Evolutionary conservation across 1,284 basidiomycete genomes (phyloP).

Genomic region (Phellopilus nigrolimitatus): DNA sequence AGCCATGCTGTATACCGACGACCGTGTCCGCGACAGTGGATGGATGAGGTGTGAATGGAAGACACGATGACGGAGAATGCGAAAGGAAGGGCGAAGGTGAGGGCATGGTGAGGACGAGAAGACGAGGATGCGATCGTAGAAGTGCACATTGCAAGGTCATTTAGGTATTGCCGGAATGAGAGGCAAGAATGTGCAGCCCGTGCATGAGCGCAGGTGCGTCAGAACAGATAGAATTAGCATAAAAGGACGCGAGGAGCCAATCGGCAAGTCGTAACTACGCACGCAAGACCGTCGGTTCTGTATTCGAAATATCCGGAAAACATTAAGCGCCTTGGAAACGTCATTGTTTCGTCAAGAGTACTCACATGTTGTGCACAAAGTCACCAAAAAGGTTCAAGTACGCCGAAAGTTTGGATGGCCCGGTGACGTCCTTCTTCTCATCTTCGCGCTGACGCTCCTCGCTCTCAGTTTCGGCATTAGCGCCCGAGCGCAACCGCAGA

Average conservation of each 20-base stretch:
- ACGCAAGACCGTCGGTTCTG: slow-evolving; percentile 84
- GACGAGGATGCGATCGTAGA: neutral
- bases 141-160: neutral
- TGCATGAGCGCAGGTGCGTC: neutral
- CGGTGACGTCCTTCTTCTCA: slow-evolving; percentile 31
- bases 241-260: slow-evolving; percentile 19
- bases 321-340: slow-evolving; percentile 10
- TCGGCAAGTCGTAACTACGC: slow-evolving; percentile 31
- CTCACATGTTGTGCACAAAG: slow-evolving; percentile 83
- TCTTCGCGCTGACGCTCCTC: slow-evolving; percentile 23
- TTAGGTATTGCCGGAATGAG: neutral
- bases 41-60: neutral
- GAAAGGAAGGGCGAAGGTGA: neutral
- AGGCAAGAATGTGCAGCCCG: neutral
- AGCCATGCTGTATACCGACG: slow-evolving; percentile 61
- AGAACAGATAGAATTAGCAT: slow-evolving; percentile 4
- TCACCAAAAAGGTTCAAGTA: slow-evolving; percentile 90
- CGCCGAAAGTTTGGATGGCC: slow-evolving; percentile 75
- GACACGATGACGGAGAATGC: slow-evolving; percentile 3
- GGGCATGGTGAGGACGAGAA: neutral
- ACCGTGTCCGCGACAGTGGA: neutral
- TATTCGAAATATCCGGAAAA: slow-evolving; percentile 6
- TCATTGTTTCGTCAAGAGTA: slow-evolving; percentile 8
- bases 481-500: slow-evolving; percentile 33
- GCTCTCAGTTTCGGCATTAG: slow-evolving; percentile 14